Evolutionary conservation across 2,329 filamentous ascomycete species (phyloP).

Genomic region (Raffaelea arxii): DNA sequence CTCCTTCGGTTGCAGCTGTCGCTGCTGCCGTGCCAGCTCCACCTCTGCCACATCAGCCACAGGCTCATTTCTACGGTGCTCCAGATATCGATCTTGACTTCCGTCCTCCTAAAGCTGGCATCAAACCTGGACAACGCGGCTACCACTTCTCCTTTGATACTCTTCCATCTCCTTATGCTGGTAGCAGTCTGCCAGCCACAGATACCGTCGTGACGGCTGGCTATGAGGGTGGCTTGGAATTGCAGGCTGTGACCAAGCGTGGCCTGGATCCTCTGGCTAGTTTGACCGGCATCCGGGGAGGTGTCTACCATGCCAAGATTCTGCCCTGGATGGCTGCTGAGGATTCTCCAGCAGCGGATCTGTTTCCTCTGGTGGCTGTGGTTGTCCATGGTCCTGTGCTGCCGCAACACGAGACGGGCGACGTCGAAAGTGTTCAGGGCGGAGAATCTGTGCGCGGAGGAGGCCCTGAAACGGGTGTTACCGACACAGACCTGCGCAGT

Average conservation of each 20-base stretch:
- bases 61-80: constrained; percentile 67
- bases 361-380: constrained; percentile 68
- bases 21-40: constrained; percentile 28
- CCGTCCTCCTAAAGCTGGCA: constrained; percentile 34
- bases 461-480: no score
- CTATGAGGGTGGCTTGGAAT: constrained; percentile 68
- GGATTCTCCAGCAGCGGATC: constrained; percentile 35
- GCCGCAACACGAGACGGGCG: no score
- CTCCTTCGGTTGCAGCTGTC: constrained; percentile 11
- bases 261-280: constrained; percentile 60
- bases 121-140: constrained; percentile 57
- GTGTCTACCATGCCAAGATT: constrained; percentile 74
- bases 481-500: no score
- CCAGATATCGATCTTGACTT: constrained; percentile 60
- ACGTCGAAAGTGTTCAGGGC: no score
- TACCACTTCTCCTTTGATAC: constrained; percentile 78
- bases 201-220: constrained; percentile 67
- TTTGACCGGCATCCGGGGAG: constrained; percentile 68
- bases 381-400: constrained; percentile 69
- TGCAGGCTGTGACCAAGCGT: constrained; percentile 63
- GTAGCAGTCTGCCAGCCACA: constrained; percentile 26
- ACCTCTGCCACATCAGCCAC: constrained; percentile 65
- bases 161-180: constrained; percentile 35
- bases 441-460: no score
- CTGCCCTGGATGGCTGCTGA: constrained; percentile 55